Percentiles rank a stretch among this genome's conserved stretches.
phyloP scores from a whole-genome alignment of 2,329 filamentous ascomycete genomes.

The Fusarium xylarioides region DNA sequence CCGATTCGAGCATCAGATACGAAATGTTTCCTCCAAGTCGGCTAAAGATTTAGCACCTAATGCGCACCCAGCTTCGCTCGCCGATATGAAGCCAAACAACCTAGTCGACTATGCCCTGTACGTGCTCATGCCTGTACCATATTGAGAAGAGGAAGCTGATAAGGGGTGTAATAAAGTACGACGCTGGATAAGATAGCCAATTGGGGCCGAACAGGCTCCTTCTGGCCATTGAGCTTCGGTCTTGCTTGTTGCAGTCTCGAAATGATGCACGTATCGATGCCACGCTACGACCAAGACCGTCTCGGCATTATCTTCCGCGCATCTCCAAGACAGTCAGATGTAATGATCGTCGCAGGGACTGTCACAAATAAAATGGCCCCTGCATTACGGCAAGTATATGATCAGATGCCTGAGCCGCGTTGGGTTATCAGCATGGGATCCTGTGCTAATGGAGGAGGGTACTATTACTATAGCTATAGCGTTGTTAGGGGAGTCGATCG shows the following conservation, averaged over 20 bases:
- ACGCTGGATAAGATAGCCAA: conserved; percentile 63
- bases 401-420: conserved; percentile 73
- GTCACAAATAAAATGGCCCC: conserved; percentile 75
- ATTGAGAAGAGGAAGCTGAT: background rate
- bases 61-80: background rate
- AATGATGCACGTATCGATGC: conserved; percentile 72
- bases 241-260: conserved; percentile 70
- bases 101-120: conserved; percentile 30
- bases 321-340: conserved; percentile 70
- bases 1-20: background rate
- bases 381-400: conserved; percentile 70
- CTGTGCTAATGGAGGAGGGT: conserved; percentile 76
- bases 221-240: conserved; percentile 70
- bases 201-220: conserved; percentile 66
- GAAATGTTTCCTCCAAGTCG: background rate
- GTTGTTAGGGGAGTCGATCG: conserved; percentile 72
- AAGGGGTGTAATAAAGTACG: conserved; percentile 48
- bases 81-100: conserved; percentile 14
- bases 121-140: accelerated
- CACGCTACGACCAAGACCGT: conserved; percentile 70
- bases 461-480: conserved; percentile 78
- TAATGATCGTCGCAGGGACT: conserved; percentile 74
- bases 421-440: conserved; percentile 75
- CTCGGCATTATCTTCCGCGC: conserved; percentile 74
- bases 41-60: background rate